phyloP scores from a whole-genome alignment of 2,329 filamentous ascomycete genomes.

The Aaosphaeria arxii region DNA sequence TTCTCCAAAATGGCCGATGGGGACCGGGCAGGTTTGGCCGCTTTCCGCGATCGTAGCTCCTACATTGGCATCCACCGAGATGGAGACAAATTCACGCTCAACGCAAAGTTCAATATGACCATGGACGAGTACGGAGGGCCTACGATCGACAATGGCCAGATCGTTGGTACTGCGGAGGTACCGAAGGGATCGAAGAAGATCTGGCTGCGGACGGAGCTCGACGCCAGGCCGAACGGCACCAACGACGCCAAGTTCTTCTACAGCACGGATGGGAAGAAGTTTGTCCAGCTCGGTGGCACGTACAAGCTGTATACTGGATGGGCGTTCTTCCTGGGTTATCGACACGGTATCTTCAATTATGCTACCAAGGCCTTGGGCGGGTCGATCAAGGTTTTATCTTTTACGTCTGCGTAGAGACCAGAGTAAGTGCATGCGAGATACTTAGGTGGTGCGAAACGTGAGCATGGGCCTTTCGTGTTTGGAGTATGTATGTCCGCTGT shows the following conservation, averaged over 20 bases:
- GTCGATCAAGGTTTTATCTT: not conserved
- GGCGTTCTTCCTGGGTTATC: constrained; percentile 13
- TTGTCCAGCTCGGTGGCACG: constrained; percentile 6
- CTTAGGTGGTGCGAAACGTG: no score
- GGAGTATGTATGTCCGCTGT: no score
- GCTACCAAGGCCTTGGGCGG: constrained; percentile 21
- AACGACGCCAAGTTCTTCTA: constrained; percentile 17
- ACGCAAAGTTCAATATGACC: constrained; percentile 26
- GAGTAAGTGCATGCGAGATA: no score
- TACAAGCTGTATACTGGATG: not conserved
- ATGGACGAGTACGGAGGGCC: constrained; percentile 26
- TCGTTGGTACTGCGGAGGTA: constrained; percentile 8
- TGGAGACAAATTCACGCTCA: constrained; percentile 18
- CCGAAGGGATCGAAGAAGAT: constrained; percentile 9
- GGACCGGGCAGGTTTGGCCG: constrained; percentile 49
- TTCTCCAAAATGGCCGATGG: constrained; percentile 47
- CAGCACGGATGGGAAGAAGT: constrained; percentile 20
- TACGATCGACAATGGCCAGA: constrained; percentile 5
- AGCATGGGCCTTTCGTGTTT: no score
- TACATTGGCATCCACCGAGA: constrained; percentile 40
- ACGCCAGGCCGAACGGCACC: constrained; percentile 19
- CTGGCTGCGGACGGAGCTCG: constrained; percentile 18
- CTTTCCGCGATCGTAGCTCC: constrained; percentile 50
- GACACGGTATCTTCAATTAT: constrained; percentile 29
- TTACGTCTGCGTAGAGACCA: not conserved